A percentile compares a stretch with the other conserved stretches of the same genome.
Evolutionary conservation across 2,329 filamentous ascomycete species (phyloP).

Genomic region (Trematosphaeria pertusa): DNA sequence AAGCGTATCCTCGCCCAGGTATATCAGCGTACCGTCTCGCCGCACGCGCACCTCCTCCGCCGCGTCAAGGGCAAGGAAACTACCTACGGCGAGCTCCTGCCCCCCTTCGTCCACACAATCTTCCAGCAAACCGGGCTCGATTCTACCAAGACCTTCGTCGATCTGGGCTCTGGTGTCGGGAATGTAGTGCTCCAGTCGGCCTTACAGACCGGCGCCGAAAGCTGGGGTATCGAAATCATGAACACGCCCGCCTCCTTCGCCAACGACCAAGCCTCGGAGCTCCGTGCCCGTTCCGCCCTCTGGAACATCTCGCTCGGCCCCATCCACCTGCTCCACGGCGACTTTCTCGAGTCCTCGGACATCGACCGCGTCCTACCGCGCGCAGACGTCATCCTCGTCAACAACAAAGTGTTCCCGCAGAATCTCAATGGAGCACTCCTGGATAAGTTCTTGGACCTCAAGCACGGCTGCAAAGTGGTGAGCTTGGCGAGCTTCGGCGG

Average conservation of each 20-base stretch:
- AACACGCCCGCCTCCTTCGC: conserved; percentile 85
- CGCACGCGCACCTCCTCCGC: conserved; percentile 80
- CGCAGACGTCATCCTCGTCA: conserved; percentile 95
- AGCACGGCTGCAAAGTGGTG: conserved; percentile 86
- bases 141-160: conserved; percentile 87
- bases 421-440: conserved; percentile 84
- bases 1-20: conserved; percentile 85
- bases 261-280: conserved; percentile 80
- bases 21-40: conserved; percentile 91
- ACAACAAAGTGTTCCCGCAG: conserved; percentile 95
- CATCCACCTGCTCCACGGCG: conserved; percentile 80
- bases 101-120: conserved; percentile 82
- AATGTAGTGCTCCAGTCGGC: conserved; percentile 96
- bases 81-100: conserved; percentile 92
- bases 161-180: conserved; percentile 93
- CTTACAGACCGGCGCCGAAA: conserved; percentile 90
- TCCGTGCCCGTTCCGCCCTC: conserved; percentile 80
- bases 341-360: conserved; percentile 77
- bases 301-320: conserved; percentile 86
- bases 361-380: conserved; percentile 78
- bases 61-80: conserved; percentile 90
- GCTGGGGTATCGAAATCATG: conserved; percentile 98
- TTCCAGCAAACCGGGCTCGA: conserved; percentile 79
- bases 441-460: conserved; percentile 91
- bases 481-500: conserved; percentile 88